A percentile compares a stretch with the other conserved stretches of the same genome.
phyloP scores from a whole-genome alignment of 495 filamentous ascomycete genomes.

The Parmelia sp. region DNA sequence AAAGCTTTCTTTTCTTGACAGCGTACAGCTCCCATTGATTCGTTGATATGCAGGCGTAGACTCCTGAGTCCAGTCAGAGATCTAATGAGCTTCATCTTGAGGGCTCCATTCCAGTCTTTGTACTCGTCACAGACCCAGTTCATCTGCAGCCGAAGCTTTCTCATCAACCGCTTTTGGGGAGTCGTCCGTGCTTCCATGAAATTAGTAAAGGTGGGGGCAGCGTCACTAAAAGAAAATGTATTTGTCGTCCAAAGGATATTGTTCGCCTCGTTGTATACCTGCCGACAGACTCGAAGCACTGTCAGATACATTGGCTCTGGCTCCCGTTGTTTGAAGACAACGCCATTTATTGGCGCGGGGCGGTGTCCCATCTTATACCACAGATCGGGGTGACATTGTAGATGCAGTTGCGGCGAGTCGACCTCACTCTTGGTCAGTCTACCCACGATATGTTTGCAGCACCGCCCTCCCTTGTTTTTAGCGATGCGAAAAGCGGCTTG shows the following conservation, averaged over 20 bases:
- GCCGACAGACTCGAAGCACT: neutral
- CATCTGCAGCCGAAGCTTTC: neutral
- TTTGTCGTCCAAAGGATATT: neutral
- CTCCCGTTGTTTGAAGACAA: neutral
- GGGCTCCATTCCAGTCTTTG: neutral
- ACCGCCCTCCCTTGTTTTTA: neutral
- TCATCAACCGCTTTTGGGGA: neutral
- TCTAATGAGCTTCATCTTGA: neutral
- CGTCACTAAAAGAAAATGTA: neutral
- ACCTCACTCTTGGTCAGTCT: neutral
- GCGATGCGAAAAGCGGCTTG: too few relatives aligned
- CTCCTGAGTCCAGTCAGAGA: neutral
- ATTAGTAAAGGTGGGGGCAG: neutral
- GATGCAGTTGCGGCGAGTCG: neutral
- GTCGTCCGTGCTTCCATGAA: neutral
- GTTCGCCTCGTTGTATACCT: neutral
- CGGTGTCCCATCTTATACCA: too few relatives aligned
- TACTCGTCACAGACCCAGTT: neutral
- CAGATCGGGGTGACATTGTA: neutral
- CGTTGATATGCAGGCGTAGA: neutral
- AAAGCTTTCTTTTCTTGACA: neutral
- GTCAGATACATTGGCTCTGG: neutral
- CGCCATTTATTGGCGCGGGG: too few relatives aligned
- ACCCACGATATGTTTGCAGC: neutral
- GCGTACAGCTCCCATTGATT: neutral